Conservation (phyloP, 805 yeast species). For the Torulaspora delbrueckii region DNA sequence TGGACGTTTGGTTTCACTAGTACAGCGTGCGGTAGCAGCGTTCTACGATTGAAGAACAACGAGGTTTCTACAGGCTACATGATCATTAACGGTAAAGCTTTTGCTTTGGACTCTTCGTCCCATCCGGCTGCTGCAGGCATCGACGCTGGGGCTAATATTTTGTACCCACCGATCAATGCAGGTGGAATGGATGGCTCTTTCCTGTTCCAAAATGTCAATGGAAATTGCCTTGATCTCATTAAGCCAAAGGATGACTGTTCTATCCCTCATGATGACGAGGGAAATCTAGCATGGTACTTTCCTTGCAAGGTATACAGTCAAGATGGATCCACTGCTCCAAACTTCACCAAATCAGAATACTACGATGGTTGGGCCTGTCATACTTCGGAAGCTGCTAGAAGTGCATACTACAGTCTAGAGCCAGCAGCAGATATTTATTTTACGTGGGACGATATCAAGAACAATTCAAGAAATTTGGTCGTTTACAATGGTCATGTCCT, state of each 20-base stretch:
- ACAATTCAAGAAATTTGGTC: slow-evolving; percentile 66
- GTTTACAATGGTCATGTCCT: slow-evolving; percentile 88
- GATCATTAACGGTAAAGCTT: slow-evolving; percentile 79
- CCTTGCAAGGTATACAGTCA: slow-evolving; percentile 73
- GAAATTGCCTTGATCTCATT: slow-evolving; percentile 77
- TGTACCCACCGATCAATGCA: slow-evolving; percentile 82
- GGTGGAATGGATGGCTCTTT: slow-evolving; percentile 85
- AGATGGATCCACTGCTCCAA: slow-evolving; percentile 68
- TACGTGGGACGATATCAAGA: slow-evolving; percentile 82
- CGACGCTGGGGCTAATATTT: slow-evolving; percentile 58
- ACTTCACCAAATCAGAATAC: slow-evolving; percentile 49
- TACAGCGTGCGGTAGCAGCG: slow-evolving; percentile 59
- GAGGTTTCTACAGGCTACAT: slow-evolving; percentile 56
- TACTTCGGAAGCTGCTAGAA: slow-evolving; percentile 64
- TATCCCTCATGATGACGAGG: slow-evolving; percentile 62
- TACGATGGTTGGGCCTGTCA: slow-evolving; percentile 92
- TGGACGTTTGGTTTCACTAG: slow-evolving; percentile 86
- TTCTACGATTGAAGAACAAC: slow-evolving; percentile 51
- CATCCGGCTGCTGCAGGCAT: slow-evolving; percentile 87
- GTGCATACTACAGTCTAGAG: slow-evolving; percentile 55
- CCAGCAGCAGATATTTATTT: slow-evolving; percentile 73
- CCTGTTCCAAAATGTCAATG: slow-evolving; percentile 86
- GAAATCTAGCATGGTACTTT: slow-evolving; percentile 87
- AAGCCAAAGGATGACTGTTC: slow-evolving; percentile 61
- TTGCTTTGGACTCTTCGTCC: slow-evolving; percentile 58